These are phyloP conservation scores for Xylaria sp. DNA, from an alignment of 2,329 filamentous ascomycete species.

Conservation along the genomic window DNA sequence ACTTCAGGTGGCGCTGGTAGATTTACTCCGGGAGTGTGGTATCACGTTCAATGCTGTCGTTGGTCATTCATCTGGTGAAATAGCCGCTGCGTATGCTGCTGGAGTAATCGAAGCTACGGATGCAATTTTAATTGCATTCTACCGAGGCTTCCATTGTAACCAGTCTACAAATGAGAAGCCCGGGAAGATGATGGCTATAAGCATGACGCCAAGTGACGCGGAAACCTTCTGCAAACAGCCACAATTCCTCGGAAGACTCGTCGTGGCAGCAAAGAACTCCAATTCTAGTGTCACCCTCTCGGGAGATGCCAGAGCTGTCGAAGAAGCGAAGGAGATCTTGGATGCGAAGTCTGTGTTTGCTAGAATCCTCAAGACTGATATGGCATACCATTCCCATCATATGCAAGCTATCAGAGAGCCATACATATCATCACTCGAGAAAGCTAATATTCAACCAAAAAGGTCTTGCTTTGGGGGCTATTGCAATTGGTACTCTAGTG, in stretches of 20 bases:
- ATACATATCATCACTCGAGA: neutral
- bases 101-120: slow-evolving; percentile 8
- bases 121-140: slow-evolving; percentile 51
- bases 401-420: slow-evolving; percentile 46
- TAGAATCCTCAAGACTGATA: slow-evolving; percentile 4
- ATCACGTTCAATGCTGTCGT: slow-evolving; percentile 14
- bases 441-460: neutral
- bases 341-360: slow-evolving; percentile 40
- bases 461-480: neutral
- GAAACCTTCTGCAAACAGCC: neutral
- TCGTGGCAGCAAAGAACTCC: slow-evolving; percentile 14
- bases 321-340: neutral
- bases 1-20: neutral
- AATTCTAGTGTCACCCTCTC: slow-evolving; percentile 11
- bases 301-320: neutral
- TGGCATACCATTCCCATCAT: slow-evolving; percentile 20
- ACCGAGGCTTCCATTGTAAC: slow-evolving; percentile 1
- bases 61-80: slow-evolving; percentile 34
- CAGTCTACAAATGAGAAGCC: neutral
- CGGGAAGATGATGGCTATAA: slow-evolving; percentile 18
- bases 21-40: neutral
- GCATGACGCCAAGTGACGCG: neutral
- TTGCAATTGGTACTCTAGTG: slow-evolving; percentile 38
- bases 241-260: neutral
- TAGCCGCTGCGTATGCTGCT: slow-evolving; percentile 30